Evolutionary conservation across 257 asterid species (phyloP), one percentile per base, ranked within the genome.

Genomic region (Schizonepeta tenuifolia): DNA sequence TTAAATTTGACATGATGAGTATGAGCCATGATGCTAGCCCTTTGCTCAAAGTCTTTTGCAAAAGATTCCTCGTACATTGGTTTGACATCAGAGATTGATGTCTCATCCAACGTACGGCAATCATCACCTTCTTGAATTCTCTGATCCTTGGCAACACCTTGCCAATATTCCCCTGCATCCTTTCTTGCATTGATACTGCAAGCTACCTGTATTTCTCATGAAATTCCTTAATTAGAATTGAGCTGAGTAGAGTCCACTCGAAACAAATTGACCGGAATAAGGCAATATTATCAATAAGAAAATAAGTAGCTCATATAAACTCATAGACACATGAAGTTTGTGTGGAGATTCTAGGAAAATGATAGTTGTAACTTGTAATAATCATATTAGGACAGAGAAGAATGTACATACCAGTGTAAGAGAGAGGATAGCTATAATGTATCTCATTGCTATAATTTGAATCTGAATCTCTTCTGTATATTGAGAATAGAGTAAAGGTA

Each of bases 401-500:
- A 21, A 9, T 43, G 33, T 21, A 46, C 81, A 76, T 74, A 84
- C 86, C 77, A 81, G 9, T n/a, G 81, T 71, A 58, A 84, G 79
- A 20, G 60, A 79, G 78, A 84, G 50, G 71, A 81, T 12, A 6
- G 64, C 54, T 33, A 71, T 44, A 62, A 60, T n/a, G 58, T 74
- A 63, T 38, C 75, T 79, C 86, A 81, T 81, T 18, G 54, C 50
- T 73, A 36, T 44, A 40, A 10, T 18, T 4, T 3, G 20, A 24
- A 12, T 40, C 47, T 7, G 20, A 9, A 67, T 65, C 13, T 3
- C 35, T 8, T 56, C 26, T 46, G 13, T 63, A 59, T 17, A 10
- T 28, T 72, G 60, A 22, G 36, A 28, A 9, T 62, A 10, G 21
- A 7, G 10, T 49, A 1, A 13, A 35, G 9, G 46, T 9, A 62